Percentiles rank a stretch among this genome's conserved stretches.
Conservation (phyloP, 768 basidiomycete genomes). For the Udeniomyces megalosporus region DNA sequence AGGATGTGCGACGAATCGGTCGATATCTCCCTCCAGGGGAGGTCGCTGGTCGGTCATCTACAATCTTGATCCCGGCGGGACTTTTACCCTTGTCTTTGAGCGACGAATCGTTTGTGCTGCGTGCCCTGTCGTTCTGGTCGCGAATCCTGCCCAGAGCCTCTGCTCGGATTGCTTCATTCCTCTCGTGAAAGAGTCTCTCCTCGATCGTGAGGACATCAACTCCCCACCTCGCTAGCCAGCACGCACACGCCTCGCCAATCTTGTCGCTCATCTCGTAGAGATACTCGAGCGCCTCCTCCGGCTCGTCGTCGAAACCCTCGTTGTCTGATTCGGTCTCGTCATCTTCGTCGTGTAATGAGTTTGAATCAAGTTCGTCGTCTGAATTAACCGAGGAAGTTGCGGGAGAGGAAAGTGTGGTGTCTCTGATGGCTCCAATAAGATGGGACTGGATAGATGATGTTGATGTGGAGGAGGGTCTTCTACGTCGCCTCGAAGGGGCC, state of each 20-base stretch:
- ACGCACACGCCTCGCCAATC: constrained; percentile 74
- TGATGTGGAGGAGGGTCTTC: constrained; percentile 22
- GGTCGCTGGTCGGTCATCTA: too few relatives aligned
- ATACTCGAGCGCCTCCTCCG: constrained; percentile 10
- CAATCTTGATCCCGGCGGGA: too few relatives aligned
- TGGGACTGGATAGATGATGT: too few relatives aligned
- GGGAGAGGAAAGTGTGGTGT: not conserved
- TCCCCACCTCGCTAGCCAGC: constrained; percentile 80
- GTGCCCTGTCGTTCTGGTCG: not conserved
- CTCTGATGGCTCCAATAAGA: too few relatives aligned
- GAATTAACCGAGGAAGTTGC: not conserved
- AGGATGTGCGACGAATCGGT: too few relatives aligned
- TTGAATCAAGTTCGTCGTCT: not conserved
- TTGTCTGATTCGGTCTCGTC: not conserved
- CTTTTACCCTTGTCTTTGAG: not conserved
- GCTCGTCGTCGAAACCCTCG: not conserved
- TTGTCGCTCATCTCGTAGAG: constrained; percentile 80
- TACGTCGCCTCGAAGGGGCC: not conserved
- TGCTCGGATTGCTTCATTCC: not conserved
- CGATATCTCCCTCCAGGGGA: too few relatives aligned
- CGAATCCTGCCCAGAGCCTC: not conserved
- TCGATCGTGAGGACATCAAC: constrained; percentile 57
- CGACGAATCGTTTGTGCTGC: not conserved
- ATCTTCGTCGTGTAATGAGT: not conserved
- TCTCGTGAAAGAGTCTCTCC: constrained; percentile 26